phyloP scores from a whole-genome alignment of 1,139 yeast genomes.

The Debaryomyces subglobosus region DNA sequence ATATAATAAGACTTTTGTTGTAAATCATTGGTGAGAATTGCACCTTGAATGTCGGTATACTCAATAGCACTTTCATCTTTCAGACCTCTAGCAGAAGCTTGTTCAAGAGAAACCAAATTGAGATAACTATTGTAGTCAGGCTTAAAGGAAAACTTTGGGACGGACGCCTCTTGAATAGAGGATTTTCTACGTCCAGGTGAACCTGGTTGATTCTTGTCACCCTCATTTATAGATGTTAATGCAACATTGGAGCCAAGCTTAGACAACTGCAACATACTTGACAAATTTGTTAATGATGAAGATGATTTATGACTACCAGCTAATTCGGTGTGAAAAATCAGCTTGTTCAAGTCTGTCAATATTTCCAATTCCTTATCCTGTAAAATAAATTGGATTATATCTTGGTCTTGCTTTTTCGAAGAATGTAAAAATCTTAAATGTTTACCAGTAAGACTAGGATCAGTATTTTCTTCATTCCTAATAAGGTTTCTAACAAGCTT shows the following conservation, averaged over 20 bases:
- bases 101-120: constrained; percentile 1
- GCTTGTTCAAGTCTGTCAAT: constrained; percentile 41
- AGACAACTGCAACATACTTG: constrained; percentile 28
- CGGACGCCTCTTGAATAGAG: constrained; percentile 26
- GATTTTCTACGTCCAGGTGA: constrained; percentile 27
- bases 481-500: constrained; percentile 24
- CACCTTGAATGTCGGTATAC: constrained; percentile 37
- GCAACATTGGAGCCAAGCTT: constrained; percentile 27
- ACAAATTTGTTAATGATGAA: constrained; percentile 38
- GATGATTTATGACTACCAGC: constrained; percentile 37
- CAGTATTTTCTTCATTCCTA: constrained; percentile 10
- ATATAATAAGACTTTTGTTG: constrained; percentile 42
- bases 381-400: constrained; percentile 33
- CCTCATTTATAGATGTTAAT: constrained; percentile 24
- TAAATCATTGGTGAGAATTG: constrained; percentile 43
- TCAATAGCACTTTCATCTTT: constrained; percentile 13
- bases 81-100: not conserved
- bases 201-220: constrained; percentile 6
- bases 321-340: constrained; percentile 38
- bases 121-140: constrained; percentile 25
- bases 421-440: constrained; percentile 32
- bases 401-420: constrained; percentile 31
- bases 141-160: constrained; percentile 38
- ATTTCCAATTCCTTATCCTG: constrained; percentile 42
- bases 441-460: constrained; percentile 27